phyloP scores from a whole-genome alignment of 179 eudicot species.

The Drosera spatulata region DNA sequence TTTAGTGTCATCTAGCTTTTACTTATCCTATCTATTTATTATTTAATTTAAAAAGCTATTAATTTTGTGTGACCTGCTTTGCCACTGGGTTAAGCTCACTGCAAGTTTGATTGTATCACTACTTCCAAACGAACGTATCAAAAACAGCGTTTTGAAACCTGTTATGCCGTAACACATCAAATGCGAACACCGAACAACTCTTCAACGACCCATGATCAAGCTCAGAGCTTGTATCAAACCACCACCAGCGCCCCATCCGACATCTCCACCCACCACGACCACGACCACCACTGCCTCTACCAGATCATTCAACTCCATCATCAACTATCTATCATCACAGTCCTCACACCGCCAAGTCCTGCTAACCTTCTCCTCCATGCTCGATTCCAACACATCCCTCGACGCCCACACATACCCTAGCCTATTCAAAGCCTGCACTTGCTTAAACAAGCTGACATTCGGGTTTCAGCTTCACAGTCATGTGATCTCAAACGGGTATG shows the following conservation, averaged over 20 bases:
- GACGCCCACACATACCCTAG: constrained; percentile 71
- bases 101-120: no score
- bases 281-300: constrained; percentile 10
- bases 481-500: constrained; percentile 39
- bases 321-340: constrained; percentile 47
- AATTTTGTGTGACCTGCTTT: no score
- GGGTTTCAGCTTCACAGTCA: constrained; percentile 58
- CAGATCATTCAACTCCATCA: constrained; percentile 43
- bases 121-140: no score
- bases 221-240: constrained; percentile 25
- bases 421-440: constrained; percentile 69
- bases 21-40: no score
- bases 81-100: no score
- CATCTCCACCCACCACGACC: constrained; percentile 7
- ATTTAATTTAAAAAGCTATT: no score
- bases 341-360: constrained; percentile 50
- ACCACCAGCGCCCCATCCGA: constrained; percentile 8
- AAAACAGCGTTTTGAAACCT: no score
- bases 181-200: no score
- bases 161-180: no score
- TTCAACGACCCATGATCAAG: constrained; percentile 26
- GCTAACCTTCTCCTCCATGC: constrained; percentile 47
- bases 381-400: constrained; percentile 31
- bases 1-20: no score
- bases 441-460: constrained; percentile 31